Conservation (phyloP, 148 eudicot species). For the Rhododendron vialii region DNA sequence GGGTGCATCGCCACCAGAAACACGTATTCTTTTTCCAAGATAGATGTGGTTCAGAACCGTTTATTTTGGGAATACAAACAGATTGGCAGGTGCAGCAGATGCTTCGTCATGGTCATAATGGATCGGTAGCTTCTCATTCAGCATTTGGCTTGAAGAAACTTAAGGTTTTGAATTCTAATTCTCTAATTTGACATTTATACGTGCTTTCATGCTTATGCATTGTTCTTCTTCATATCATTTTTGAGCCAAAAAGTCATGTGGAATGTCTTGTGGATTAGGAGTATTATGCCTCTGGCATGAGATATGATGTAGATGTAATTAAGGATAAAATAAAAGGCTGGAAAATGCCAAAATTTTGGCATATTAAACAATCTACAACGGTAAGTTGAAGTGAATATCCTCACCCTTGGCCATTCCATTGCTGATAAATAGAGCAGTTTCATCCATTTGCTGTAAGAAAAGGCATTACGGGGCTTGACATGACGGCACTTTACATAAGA, state of each 20-base stretch:
- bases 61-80: conserved; percentile 30
- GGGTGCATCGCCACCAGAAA: conserved; percentile 32
- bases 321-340: neutral
- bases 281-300: neutral
- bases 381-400: neutral
- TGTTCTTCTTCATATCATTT: neutral
- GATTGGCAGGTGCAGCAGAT: conserved; percentile 40
- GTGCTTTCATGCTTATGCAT: neutral
- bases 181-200: neutral
- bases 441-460: neutral
- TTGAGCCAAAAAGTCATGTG: neutral
- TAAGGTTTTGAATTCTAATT: conserved; percentile 15
- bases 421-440: neutral
- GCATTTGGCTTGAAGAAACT: conserved; percentile 19
- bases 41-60: conserved; percentile 19
- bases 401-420: neutral
- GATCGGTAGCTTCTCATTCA: conserved; percentile 22
- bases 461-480: neutral
- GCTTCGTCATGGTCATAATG: conserved; percentile 25
- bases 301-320: neutral
- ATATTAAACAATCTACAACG: neutral
- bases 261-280: neutral
- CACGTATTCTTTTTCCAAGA: conserved; percentile 26
- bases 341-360: neutral
- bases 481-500: neutral